These are phyloP conservation scores for Patellifolia procumbens DNA, from an alignment of 179 eudicot species.

Conservation along the genomic window DNA sequence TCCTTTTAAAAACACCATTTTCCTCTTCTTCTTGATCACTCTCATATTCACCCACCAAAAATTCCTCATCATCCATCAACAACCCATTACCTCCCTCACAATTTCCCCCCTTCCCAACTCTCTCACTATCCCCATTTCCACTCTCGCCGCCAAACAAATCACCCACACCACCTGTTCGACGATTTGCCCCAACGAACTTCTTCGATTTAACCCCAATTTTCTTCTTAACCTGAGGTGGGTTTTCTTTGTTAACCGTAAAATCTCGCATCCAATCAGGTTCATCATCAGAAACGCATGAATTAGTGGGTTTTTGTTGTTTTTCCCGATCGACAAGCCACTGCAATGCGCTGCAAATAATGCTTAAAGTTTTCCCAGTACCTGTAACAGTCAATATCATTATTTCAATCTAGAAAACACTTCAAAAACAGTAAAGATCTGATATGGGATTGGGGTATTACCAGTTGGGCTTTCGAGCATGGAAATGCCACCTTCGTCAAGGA, in stretches of 20 bases:
- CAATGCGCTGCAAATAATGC: conserved; percentile 88
- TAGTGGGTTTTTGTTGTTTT: conserved; percentile 22
- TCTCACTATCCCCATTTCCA: conserved; percentile 23
- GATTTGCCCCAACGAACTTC: conserved; percentile 35
- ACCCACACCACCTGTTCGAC: conserved; percentile 42
- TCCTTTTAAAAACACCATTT: conserved; percentile 56
- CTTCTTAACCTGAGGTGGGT: conserved; percentile 39
- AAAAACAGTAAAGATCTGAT: no score
- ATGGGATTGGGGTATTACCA: conserved; percentile 39
- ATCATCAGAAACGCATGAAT: conserved; percentile 48
- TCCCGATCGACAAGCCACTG: conserved; percentile 84
- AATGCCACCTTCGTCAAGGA: conserved; percentile 79
- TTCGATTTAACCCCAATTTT: conserved; percentile 33
- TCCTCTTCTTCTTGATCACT: conserved; percentile 52
- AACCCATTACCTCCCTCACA: conserved; percentile 18
- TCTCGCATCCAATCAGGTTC: conserved; percentile 93
- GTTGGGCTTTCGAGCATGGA: conserved; percentile 98
- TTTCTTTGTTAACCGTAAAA: conserved; percentile 48
- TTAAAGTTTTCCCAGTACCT: conserved; percentile 96
- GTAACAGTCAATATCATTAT: background rate
- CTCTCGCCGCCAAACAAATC: conserved; percentile 33
- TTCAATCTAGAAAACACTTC: background rate
- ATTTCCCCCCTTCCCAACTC: conserved; percentile 23
- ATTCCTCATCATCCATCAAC: conserved; percentile 54
- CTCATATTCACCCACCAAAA: conserved; percentile 84